Conservation (phyloP, 164 flowering plant species). For the Sextonia rubra region DNA sequence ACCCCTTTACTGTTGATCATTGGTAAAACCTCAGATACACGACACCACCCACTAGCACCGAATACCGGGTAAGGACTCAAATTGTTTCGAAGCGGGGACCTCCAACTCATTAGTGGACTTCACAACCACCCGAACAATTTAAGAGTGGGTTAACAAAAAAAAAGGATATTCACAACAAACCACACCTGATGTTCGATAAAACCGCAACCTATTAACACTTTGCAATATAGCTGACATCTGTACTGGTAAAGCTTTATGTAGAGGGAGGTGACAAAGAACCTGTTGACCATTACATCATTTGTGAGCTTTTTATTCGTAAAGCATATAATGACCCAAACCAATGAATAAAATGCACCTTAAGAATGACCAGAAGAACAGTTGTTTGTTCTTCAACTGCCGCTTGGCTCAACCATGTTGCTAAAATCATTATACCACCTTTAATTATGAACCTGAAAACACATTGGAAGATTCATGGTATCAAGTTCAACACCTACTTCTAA, state of each 20-base stretch:
- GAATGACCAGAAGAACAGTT: constrained; percentile 58
- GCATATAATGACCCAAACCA: constrained; percentile 4
- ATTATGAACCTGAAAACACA: constrained; percentile 63
- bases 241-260: constrained; percentile 72
- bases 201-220: constrained; percentile 76
- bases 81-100: no score
- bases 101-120: no score
- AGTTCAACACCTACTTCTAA: neutral
- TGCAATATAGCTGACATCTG: constrained; percentile 92
- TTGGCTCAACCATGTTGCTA: constrained; percentile 85
- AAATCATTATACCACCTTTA: constrained; percentile 83
- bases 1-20: no score
- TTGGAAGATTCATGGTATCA: constrained; percentile 5
- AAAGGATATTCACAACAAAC: constrained; percentile 3
- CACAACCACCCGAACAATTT: no score
- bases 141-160: no score
- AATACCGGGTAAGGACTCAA: no score
- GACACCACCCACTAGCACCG: no score
- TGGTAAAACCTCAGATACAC: no score
- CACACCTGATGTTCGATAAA: constrained; percentile 84
- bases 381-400: constrained; percentile 95
- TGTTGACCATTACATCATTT: constrained; percentile 22
- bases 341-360: constrained; percentile 45
- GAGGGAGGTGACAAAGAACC: constrained; percentile 90
- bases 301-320: constrained; percentile 4